phyloP scores from a whole-genome alignment of 805 yeast species.

The Saccharomycopsis fodiens region DNA sequence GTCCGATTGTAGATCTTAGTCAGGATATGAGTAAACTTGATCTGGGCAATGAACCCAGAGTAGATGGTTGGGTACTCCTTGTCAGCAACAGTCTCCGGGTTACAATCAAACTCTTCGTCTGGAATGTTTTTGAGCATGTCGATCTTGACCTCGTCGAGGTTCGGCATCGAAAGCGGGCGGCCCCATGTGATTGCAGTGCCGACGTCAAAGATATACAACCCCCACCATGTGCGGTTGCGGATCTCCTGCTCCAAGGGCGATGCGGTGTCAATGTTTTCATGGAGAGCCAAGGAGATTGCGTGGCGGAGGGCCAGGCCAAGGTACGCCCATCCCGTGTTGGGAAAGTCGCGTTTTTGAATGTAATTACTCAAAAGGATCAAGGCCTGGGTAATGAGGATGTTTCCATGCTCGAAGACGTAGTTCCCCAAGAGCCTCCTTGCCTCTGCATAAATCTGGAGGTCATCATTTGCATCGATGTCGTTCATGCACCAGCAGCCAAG shows the following conservation, averaged over 20 bases:
- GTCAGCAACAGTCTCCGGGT: conserved; percentile 22
- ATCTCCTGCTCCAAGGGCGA: conserved; percentile 42
- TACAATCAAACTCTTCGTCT: conserved; percentile 27
- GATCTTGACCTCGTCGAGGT: conserved; percentile 39
- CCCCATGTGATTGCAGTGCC: conserved; percentile 61
- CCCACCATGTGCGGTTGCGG: conserved; percentile 64
- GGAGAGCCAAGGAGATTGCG: conserved; percentile 55
- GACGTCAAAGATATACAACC: conserved; percentile 53
- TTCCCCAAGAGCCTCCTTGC: conserved; percentile 39
- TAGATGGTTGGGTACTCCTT: conserved; percentile 43
- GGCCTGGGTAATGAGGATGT: conserved; percentile 45
- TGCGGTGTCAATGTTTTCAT: conserved; percentile 23
- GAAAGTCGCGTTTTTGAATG: conserved; percentile 56
- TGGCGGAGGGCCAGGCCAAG: conserved; percentile 57
- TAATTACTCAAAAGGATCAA: conserved; percentile 50
- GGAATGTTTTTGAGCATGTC: conserved; percentile 43
- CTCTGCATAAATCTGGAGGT: conserved; percentile 47
- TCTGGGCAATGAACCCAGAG: conserved; percentile 50
- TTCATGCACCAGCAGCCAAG: conserved; percentile 67
- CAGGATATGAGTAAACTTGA: conserved; percentile 41
- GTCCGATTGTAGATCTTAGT: conserved; percentile 41
- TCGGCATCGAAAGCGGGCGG: conserved; percentile 51
- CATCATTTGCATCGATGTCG: conserved; percentile 40
- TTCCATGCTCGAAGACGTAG: conserved; percentile 52
- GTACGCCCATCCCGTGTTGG: conserved; percentile 64